These are phyloP conservation scores for Ceriops tagal DNA, from an alignment of 345 rosid species.

Conservation along the genomic window DNA sequence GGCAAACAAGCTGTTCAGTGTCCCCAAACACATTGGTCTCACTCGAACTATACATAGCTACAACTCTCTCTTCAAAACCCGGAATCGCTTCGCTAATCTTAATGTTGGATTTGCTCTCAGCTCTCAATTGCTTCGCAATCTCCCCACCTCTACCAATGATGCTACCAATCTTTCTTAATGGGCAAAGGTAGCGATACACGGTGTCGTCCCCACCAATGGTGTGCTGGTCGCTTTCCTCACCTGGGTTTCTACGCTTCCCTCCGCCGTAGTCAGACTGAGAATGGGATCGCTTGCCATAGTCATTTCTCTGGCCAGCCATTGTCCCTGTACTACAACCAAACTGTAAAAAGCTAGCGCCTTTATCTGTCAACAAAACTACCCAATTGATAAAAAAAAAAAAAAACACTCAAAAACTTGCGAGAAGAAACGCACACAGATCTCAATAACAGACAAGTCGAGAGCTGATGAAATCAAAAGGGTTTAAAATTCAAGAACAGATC, in stretches of 20 bases:
- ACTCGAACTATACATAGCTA: constrained; percentile 24
- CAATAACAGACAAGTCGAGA: background rate
- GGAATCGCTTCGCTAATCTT: constrained; percentile 31
- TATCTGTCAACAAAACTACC: background rate
- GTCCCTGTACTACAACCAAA: background rate
- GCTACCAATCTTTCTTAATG: constrained; percentile 34
- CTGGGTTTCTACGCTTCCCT: constrained; percentile 32
- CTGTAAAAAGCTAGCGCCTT: background rate
- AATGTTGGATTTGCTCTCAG: constrained; percentile 28
- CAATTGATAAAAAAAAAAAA: background rate
- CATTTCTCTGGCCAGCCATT: constrained; percentile 35
- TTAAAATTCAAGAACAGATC: background rate
- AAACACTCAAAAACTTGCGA: background rate
- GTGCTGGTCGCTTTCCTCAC: constrained; percentile 23
- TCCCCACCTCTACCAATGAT: constrained; percentile 35
- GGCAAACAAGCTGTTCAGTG: constrained; percentile 23
- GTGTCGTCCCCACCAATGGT: constrained; percentile 27
- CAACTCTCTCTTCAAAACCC: constrained; percentile 32
- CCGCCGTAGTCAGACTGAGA: constrained; percentile 30
- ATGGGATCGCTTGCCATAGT: constrained; percentile 32
- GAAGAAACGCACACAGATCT: background rate
- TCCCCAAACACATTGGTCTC: constrained; percentile 29
- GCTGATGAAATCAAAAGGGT: background rate
- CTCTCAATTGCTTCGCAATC: constrained; percentile 30
- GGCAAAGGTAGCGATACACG: constrained; percentile 33